phyloP scores from a whole-genome alignment of 1,284 basidiomycete genomes.

The Cutaneotrichosporon mucoides region DNA sequence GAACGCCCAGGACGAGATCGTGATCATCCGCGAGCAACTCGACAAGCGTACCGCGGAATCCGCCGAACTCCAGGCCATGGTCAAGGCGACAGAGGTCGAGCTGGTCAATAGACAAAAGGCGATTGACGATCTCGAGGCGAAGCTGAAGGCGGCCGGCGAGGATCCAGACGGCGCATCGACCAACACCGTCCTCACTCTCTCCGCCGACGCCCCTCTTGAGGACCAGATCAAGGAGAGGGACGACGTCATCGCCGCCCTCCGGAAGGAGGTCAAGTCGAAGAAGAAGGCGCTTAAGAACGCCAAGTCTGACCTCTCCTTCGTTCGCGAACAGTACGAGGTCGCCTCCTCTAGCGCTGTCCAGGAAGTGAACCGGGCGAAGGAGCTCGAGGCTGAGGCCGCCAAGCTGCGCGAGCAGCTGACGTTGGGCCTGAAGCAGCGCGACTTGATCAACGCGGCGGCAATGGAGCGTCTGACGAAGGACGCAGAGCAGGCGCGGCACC shows the following conservation, averaged over 20 bases:
- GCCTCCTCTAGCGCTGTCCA: constrained; percentile 30
- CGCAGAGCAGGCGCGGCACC: constrained; percentile 13
- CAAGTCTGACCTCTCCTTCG: constrained; percentile 21
- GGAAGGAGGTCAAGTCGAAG: constrained; percentile 9
- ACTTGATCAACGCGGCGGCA: constrained; percentile 24
- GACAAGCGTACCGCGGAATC: not conserved
- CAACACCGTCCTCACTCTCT: not conserved
- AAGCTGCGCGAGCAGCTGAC: constrained; percentile 30
- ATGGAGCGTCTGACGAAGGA: constrained; percentile 7
- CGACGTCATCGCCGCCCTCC: constrained; percentile 8
- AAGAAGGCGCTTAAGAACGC: constrained; percentile 5
- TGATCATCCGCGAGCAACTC: not conserved
- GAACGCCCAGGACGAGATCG: not conserved
- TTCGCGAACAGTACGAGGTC: constrained; percentile 27
- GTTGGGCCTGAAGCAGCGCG: constrained; percentile 38
- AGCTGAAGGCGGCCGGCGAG: not conserved
- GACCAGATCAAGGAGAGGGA: constrained; percentile 11
- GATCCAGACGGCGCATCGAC: not conserved
- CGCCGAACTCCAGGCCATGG: not conserved
- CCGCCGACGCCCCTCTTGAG: not conserved
- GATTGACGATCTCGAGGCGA: not conserved
- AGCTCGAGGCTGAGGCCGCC: constrained; percentile 21
- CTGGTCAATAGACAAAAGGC: not conserved
- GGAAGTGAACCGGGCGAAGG: constrained; percentile 21
- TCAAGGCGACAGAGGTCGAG: not conserved